Evolutionary conservation across 495 filamentous ascomycete genomes (phyloP).

Genomic region (Talaromyces borbonicus): DNA sequence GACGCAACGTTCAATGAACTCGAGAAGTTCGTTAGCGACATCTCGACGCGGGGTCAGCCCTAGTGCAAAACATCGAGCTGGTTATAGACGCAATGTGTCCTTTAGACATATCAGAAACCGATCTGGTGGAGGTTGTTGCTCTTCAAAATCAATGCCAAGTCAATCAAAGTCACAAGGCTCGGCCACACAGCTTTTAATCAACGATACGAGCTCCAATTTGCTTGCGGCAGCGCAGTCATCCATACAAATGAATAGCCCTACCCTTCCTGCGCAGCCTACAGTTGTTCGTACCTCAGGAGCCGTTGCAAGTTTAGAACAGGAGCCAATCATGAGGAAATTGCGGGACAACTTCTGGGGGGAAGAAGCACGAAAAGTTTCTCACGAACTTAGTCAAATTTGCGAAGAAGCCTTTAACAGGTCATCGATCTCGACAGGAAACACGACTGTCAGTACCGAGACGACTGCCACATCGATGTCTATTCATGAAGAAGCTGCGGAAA

Average conservation of each 20-base stretch:
- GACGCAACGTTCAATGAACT: slow-evolving; percentile 29
- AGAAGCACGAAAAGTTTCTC: slow-evolving; percentile 55
- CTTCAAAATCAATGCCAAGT: slow-evolving; percentile 14
- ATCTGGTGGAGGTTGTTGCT: slow-evolving; percentile 30
- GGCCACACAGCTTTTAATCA: not conserved
- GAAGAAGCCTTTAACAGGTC: slow-evolving; percentile 77
- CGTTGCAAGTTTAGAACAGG: slow-evolving; percentile 5
- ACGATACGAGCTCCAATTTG: slow-evolving; percentile 3
- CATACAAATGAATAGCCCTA: slow-evolving; percentile 19
- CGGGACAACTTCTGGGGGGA: slow-evolving; percentile 41
- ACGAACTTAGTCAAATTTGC: slow-evolving; percentile 56
- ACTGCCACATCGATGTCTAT: slow-evolving; percentile 43
- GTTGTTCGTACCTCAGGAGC: slow-evolving; percentile 22
- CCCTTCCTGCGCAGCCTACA: slow-evolving; percentile 30
- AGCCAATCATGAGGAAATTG: slow-evolving; percentile 27
- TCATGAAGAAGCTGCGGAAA: slow-evolving; percentile 10
- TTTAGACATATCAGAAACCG: slow-evolving; percentile 53
- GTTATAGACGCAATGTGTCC: slow-evolving; percentile 69
- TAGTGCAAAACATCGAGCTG: slow-evolving; percentile 36
- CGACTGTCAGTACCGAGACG: slow-evolving; percentile 39
- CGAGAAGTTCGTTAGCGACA: slow-evolving; percentile 32
- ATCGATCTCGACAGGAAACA: slow-evolving; percentile 42
- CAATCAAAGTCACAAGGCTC: slow-evolving; percentile 3
- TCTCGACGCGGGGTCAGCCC: slow-evolving; percentile 51
- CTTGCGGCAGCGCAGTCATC: not conserved